These are phyloP conservation scores for Agaricales sp. DNA, from an alignment of 1,284 basidiomycete genomes.

Conservation along the genomic window DNA sequence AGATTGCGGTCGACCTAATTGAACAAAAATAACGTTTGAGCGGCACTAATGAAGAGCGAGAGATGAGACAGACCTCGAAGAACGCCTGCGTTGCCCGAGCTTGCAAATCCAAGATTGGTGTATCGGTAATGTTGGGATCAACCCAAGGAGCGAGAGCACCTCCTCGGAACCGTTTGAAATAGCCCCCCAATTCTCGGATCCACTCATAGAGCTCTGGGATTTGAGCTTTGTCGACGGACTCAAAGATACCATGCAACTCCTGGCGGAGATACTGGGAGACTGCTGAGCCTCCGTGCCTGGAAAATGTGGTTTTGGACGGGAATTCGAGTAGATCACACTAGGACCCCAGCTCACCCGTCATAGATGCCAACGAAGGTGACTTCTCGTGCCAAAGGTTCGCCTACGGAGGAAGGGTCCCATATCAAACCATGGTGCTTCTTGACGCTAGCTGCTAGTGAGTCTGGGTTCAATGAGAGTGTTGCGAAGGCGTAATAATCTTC, in stretches of 20 bases:
- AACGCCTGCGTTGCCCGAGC: slow-evolving; percentile 81
- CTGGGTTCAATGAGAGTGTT: slow-evolving; percentile 62
- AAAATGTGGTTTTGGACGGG: slow-evolving; percentile 8
- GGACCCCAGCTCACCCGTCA: slow-evolving; percentile 55
- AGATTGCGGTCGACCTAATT: slow-evolving; percentile 52
- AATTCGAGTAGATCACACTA: background rate
- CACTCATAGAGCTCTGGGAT: slow-evolving; percentile 70
- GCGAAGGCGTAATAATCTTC: slow-evolving; percentile 79
- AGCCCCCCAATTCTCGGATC: slow-evolving; percentile 75
- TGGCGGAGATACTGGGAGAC: slow-evolving; percentile 72
- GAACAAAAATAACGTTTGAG: slow-evolving; percentile 2
- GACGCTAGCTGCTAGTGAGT: slow-evolving; percentile 58
- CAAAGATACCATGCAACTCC: slow-evolving; percentile 73
- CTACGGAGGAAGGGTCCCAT: slow-evolving; percentile 60
- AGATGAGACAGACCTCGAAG: slow-evolving; percentile 51
- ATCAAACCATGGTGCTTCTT: slow-evolving; percentile 51
- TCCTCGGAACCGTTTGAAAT: slow-evolving; percentile 81
- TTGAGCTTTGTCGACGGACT: slow-evolving; percentile 55
- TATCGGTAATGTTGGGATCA: slow-evolving; percentile 23
- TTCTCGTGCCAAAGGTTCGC: slow-evolving; percentile 58
- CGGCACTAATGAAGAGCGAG: slow-evolving; percentile 3
- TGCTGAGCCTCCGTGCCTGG: slow-evolving; percentile 70
- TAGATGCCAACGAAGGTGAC: slow-evolving; percentile 82
- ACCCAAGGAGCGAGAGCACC: slow-evolving; percentile 69
- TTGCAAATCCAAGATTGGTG: slow-evolving; percentile 61